Conservation (phyloP, 2,329 filamentous ascomycete genomes). For the Beauveria varroae region DNA sequence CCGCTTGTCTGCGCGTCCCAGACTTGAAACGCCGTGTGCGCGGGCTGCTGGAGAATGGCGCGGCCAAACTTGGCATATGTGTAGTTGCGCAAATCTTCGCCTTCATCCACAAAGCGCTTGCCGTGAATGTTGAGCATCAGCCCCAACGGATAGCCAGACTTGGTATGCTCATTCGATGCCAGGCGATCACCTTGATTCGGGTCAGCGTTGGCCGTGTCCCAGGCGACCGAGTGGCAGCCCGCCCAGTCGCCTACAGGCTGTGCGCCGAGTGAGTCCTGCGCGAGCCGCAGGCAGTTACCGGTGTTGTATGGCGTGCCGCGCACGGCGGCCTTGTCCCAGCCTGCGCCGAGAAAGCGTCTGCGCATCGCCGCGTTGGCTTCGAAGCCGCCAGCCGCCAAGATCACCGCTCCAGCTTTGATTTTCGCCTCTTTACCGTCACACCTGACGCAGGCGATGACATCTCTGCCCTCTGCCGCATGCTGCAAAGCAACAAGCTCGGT, state of each 20-base stretch:
- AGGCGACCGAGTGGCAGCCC: slow-evolving; percentile 57
- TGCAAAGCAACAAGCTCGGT: slow-evolving; percentile 36
- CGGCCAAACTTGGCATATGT: slow-evolving; percentile 60
- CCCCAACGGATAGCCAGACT: slow-evolving; percentile 60
- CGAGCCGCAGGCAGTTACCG: slow-evolving; percentile 48
- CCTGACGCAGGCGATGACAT: slow-evolving; percentile 25
- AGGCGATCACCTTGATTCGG: slow-evolving; percentile 45
- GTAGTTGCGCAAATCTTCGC: slow-evolving; percentile 56
- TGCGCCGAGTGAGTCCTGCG: slow-evolving; percentile 42
- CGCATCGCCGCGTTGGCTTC: slow-evolving; percentile 53
- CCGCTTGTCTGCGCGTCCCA: slow-evolving; percentile 48
- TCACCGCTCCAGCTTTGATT: slow-evolving; percentile 33
- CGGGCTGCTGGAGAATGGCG: slow-evolving; percentile 52
- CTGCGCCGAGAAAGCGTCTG: slow-evolving; percentile 44
- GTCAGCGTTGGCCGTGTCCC: slow-evolving; percentile 53
- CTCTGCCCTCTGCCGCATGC: slow-evolving; percentile 20
- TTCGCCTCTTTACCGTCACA: slow-evolving; percentile 20
- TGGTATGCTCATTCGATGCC: slow-evolving; percentile 61
- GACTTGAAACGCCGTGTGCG: slow-evolving; percentile 53
- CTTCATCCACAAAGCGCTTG: slow-evolving; percentile 58
- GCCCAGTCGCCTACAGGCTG: slow-evolving; percentile 51
- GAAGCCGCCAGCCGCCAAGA: slow-evolving; percentile 56
- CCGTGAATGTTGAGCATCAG: slow-evolving; percentile 56
- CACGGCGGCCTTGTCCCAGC: slow-evolving; percentile 56
- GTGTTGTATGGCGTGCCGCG: slow-evolving; percentile 59